Evolutionary conservation across 805 yeast species (phyloP), one percentile per base, ranked within the genome.

Genomic region (Diddensiella caesifluorescens): DNA sequence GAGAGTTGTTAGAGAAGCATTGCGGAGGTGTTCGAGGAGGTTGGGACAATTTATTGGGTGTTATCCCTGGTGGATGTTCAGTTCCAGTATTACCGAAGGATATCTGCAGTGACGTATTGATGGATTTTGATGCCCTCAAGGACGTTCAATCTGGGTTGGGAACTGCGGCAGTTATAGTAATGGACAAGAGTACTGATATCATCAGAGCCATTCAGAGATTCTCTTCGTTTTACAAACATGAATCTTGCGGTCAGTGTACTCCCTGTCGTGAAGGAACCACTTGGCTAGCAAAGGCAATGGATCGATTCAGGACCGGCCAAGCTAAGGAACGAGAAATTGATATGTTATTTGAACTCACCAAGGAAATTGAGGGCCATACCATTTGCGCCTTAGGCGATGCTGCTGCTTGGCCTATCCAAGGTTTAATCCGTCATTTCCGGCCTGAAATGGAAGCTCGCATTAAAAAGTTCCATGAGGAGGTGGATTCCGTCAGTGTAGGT

Each of bases 191-290:
- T 55, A 83, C 94, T 28, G 95, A 86, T 62, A 77, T 86, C 41
- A 77, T 86, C 48, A 74, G 87, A 51, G 92, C 90, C 53, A 86
- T 86, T 61, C 94, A 86, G 66, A 75, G 95, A 64, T 76, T 86
- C 57, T 65, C 90, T 33, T 79, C 83, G 33, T 86, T 86, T 64
- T 86, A 84, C 71, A 83, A 82, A 70, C 95, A 86, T 67, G 95
- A 86, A 71, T 82, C 92, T 5, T 86, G 95, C 69, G 95, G 95
- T 46, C 95, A 86, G 69, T 86, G 95, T 70, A 86, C 95, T 3
- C 95, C 95, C 45, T 86, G 95, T 68, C 79, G 95, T 63, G 95
- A 86, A 68, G 95, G 95, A 45, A 85, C 95, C 33, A 81, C 94
- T 16, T 86, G 90, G 83, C 69, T 86, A 54, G 70, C 73, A 46